phyloP scores from a whole-genome alignment of 352 stramenopile genomes.

The Pythium aquatile region DNA sequence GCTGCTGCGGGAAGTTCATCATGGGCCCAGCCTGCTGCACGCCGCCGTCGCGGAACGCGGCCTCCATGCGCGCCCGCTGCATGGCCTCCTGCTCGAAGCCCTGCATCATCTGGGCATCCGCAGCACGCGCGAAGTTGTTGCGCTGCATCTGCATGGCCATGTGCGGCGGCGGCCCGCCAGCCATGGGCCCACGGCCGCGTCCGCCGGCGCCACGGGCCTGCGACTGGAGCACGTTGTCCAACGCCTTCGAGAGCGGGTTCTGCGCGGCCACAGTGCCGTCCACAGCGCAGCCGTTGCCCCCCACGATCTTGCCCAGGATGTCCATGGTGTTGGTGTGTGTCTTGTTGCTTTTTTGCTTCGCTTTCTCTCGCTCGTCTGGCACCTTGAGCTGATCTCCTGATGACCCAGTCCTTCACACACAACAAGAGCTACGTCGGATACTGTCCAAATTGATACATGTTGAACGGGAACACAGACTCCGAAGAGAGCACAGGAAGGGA shows the following conservation, averaged over 20 bases:
- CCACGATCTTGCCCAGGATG: slow-evolving; percentile 80
- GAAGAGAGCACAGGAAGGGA: not conserved
- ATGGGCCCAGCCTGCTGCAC: slow-evolving; percentile 29
- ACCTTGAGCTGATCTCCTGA: not conserved
- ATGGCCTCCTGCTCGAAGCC: slow-evolving; percentile 64
- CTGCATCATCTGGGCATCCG: slow-evolving; percentile 57
- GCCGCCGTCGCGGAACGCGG: slow-evolving; percentile 51
- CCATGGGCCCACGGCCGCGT: slow-evolving; percentile 27
- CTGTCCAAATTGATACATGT: slow-evolving; percentile 12
- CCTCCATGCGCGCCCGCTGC: slow-evolving; percentile 64
- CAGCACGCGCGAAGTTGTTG: slow-evolving; percentile 47
- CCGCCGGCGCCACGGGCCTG: slow-evolving; percentile 31
- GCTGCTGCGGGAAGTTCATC: slow-evolving; percentile 44
- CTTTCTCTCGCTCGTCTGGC: not conserved
- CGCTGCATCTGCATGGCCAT: slow-evolving; percentile 79
- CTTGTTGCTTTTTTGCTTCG: slow-evolving; percentile 4
- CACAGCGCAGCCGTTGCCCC: slow-evolving; percentile 72
- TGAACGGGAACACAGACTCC: not conserved
- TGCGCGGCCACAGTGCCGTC: slow-evolving; percentile 82
- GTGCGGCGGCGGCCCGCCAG: slow-evolving; percentile 41
- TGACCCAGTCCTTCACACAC: not conserved
- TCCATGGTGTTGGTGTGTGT: slow-evolving; percentile 46
- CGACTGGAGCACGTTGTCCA: slow-evolving; percentile 75
- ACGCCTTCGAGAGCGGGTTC: slow-evolving; percentile 79
- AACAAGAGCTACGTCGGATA: slow-evolving; percentile 2